Evolutionary conservation across 768 basidiomycete species (phyloP).

Genomic region (Butyriboletus loyo): DNA sequence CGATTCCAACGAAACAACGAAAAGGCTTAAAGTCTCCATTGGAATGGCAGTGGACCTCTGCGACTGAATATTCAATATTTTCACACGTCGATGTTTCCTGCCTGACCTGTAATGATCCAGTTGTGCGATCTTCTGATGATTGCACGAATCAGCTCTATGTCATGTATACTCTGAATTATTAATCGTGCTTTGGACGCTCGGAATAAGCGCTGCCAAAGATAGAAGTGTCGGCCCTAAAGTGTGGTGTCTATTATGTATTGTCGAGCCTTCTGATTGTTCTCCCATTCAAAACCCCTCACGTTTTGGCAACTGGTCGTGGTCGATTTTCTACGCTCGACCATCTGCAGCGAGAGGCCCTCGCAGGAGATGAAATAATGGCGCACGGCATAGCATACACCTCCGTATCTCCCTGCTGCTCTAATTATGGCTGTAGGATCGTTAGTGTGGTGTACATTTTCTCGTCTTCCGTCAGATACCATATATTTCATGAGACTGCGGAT

Average conservation of each 20-base stretch:
- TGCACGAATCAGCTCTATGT: background rate
- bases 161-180: background rate
- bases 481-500: background rate
- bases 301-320: constrained; percentile 44
- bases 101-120: background rate
- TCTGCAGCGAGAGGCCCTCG: constrained; percentile 61
- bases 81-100: background rate
- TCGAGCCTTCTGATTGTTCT: background rate
- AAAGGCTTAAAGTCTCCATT: constrained; percentile 73
- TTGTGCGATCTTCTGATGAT: background rate
- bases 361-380: constrained; percentile 90
- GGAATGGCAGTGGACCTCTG: constrained; percentile 69
- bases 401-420: constrained; percentile 74
- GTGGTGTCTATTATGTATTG: background rate
- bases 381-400: constrained; percentile 85
- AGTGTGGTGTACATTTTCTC: constrained; percentile 72
- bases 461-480: background rate
- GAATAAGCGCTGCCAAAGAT: no score
- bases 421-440: constrained; percentile 72
- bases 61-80: constrained; percentile 42
- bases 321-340: constrained; percentile 36
- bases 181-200: background rate
- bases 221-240: constrained; percentile 37
- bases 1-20: constrained; percentile 28
- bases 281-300: constrained; percentile 38